A percentile compares a stretch with the other conserved stretches of the same genome.
phyloP scores from a whole-genome alignment of 2,329 filamentous ascomycete genomes.

The Colletotrichum horii region DNA sequence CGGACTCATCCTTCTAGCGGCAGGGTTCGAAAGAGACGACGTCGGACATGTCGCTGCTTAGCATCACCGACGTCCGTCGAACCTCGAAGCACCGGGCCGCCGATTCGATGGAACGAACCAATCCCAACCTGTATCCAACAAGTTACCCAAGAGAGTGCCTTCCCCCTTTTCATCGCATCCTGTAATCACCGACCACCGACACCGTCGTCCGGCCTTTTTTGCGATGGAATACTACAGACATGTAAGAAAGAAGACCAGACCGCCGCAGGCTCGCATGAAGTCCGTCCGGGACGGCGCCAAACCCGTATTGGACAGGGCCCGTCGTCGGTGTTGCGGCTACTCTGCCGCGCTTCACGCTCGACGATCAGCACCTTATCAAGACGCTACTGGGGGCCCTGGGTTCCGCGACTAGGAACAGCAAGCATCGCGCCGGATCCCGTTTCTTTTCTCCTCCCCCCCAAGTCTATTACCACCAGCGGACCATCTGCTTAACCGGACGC shows the following conservation, averaged over 20 bases:
- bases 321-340: conserved; percentile 6
- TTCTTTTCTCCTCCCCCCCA: background rate
- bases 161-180: background rate
- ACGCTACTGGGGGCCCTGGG: background rate
- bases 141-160: background rate
- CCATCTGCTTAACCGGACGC: background rate
- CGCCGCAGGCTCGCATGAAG: background rate
- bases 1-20: background rate
- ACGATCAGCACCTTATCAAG: conserved; percentile 3
- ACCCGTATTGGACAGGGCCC: background rate
- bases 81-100: background rate
- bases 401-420: background rate
- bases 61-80: background rate
- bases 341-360: background rate
- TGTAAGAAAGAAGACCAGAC: background rate
- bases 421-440: background rate
- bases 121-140: background rate
- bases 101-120: background rate
- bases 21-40: background rate
- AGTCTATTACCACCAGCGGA: background rate
- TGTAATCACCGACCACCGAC: background rate
- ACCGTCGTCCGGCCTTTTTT: background rate
- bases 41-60: conserved; percentile 1
- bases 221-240: background rate
- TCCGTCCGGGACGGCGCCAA: background rate